Evolutionary conservation across 2,329 filamentous ascomycete genomes (phyloP), one percentile per base, ranked within the genome.

Genomic region (Hypomyces perniciosus): DNA sequence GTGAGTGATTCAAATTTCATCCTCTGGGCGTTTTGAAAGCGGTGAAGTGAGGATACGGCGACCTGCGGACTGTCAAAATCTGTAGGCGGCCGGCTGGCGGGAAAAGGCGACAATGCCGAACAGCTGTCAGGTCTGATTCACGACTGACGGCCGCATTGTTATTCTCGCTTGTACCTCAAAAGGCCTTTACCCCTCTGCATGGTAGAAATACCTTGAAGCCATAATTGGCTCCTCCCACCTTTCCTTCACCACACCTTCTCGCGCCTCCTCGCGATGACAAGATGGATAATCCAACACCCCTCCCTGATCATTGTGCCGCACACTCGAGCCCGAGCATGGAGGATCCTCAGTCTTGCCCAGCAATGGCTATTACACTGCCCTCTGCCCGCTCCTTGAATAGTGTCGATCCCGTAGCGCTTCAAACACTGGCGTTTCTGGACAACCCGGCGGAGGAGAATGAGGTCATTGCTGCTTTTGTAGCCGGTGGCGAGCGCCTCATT

Each of bases 1-100:
- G 77, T 79, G 60, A 74, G 77, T 74, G 33, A 44, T 38, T 29
- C 20, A 10, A 42, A 20, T 47, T 31, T 29, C 26, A 33, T 35
- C 9, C 44, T 42, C 28, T 43, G 28, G 26, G 8, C 41, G 26
- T 45, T n/a, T 37, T 28, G 12, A 33, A 33, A 4, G 44, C 12
- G 40, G 51, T 46, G 27, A 44, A 39, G 44, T 30, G 12, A 30
- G 10, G 37, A 33, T 7, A 29, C 33, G 9, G 35, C 9, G 31
- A 8, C 10, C 35, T 48, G 50, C 42, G 27, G 42, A 42, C 35
- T 35, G 35, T 35, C 31, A 37, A 35, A 27, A 35, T 28, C 33
- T 40, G 41, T 20, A 20, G 20, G 43, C 40, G 26, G 45, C 45
- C 35, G 34, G 52, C 54, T 30, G 54, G 26, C 39, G 13, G 39